Evolutionary conservation across 2,329 filamentous ascomycete genomes (phyloP).

Genomic region (Ceratocystis diversiconidia): DNA sequence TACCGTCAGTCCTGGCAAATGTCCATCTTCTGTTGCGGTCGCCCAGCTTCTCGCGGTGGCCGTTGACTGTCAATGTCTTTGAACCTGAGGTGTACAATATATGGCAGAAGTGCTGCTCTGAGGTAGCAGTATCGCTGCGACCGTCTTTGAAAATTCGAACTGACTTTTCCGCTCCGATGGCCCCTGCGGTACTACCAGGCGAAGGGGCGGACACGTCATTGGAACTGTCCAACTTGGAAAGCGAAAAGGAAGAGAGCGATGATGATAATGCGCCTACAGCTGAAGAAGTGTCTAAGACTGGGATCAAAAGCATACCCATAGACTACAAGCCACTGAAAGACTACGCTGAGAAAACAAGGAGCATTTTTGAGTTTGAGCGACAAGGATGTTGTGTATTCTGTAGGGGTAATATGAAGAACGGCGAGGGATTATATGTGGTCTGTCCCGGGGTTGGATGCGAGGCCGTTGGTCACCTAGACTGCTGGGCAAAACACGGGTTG

Average conservation of each 20-base stretch:
- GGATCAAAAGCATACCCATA: conserved; percentile 41
- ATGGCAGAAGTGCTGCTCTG: conserved; percentile 49
- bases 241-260: not conserved
- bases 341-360: conserved; percentile 41
- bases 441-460: conserved; percentile 42
- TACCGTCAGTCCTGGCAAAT: conserved; percentile 61
- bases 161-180: conserved; percentile 34
- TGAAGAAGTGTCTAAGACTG: conserved; percentile 25
- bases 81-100: conserved; percentile 49
- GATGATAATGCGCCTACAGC: not conserved
- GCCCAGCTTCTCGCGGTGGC: conserved; percentile 70
- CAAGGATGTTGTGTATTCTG: conserved; percentile 44
- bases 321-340: conserved; percentile 39
- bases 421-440: conserved; percentile 40
- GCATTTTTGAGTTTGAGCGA: conserved; percentile 40
- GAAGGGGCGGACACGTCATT: not conserved
- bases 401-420: conserved; percentile 30
- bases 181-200: conserved; percentile 4
- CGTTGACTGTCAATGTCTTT: conserved; percentile 69
- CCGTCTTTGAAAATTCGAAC: conserved; percentile 38
- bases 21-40: conserved; percentile 68
- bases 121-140: conserved; percentile 34
- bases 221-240: not conserved
- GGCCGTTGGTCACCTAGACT: conserved; percentile 44
- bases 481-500: conserved; percentile 43